Evolutionary conservation across 2,329 filamentous ascomycete genomes (phyloP).

Genomic region (Fusarium stilboides): DNA sequence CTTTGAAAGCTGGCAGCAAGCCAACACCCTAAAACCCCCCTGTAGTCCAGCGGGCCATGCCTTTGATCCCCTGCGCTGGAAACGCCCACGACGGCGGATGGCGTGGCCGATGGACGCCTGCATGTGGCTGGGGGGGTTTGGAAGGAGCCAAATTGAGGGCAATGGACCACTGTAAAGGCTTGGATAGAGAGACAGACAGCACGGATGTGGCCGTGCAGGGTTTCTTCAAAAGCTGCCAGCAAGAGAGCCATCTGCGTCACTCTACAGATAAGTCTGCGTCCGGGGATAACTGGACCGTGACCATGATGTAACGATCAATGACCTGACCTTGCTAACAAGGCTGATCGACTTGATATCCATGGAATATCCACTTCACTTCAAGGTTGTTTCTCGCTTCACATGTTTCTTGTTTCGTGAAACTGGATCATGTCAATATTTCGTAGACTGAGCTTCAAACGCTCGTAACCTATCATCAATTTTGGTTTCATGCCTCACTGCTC

Average conservation of each 20-base stretch:
- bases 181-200: neutral
- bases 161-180: conserved; percentile 2
- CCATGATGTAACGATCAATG: conserved; percentile 35
- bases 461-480: conserved; percentile 25
- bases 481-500: conserved; percentile 7
- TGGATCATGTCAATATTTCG: conserved; percentile 8
- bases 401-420: conserved; percentile 2
- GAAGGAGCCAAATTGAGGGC: neutral
- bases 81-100: conserved; percentile 35
- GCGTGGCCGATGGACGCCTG: conserved; percentile 36
- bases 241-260: conserved; percentile 44
- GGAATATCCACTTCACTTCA: conserved; percentile 27
- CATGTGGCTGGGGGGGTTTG: conserved; percentile 38
- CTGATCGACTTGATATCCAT: conserved; percentile 2
- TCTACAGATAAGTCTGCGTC: conserved; percentile 32
- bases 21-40: conserved; percentile 17
- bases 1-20: conserved; percentile 20
- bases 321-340: conserved; percentile 22
- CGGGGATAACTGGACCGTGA: conserved; percentile 26
- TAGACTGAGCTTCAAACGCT: neutral
- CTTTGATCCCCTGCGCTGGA: conserved; percentile 32
- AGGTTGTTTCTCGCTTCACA: conserved; percentile 19
- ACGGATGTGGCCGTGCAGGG: conserved; percentile 27
- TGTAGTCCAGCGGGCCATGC: conserved; percentile 29
- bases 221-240: conserved; percentile 28